Evolutionary conservation across 768 basidiomycete species (phyloP).

Genomic region (Trametes gibbosa): DNA sequence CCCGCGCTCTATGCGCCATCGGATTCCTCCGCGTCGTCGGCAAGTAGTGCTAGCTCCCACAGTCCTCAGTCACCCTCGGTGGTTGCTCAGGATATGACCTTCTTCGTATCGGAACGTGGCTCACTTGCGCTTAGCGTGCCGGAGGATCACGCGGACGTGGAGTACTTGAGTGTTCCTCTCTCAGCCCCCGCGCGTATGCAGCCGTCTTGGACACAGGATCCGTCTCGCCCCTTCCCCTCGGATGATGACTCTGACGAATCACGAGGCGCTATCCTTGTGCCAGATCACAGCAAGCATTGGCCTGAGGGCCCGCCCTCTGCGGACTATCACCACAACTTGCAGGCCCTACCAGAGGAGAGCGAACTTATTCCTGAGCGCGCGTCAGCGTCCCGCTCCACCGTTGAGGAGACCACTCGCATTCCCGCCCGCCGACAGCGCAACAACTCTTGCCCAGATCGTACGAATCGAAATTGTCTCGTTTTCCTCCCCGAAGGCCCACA

Average conservation of each 20-base stretch:
- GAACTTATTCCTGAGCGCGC: slow-evolving; percentile 33
- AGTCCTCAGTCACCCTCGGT: slow-evolving; percentile 10
- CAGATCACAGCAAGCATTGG: slow-evolving; percentile 13
- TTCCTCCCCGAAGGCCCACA: slow-evolving; percentile 16
- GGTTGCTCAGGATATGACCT: slow-evolving; percentile 20
- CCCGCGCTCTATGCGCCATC: slow-evolving; percentile 9
- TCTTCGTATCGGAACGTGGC: slow-evolving; percentile 24
- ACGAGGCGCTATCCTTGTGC: neutral
- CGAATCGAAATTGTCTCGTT: slow-evolving; percentile 28
- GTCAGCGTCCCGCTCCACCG: neutral
- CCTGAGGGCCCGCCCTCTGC: slow-evolving; percentile 7
- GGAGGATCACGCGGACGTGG: slow-evolving; percentile 8
- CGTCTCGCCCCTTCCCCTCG: slow-evolving; percentile 1
- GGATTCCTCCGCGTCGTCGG: slow-evolving; percentile 14
- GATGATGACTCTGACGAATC: neutral
- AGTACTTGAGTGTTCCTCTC: slow-evolving; percentile 3
- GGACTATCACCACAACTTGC: slow-evolving; percentile 30
- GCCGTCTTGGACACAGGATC: slow-evolving; percentile 4
- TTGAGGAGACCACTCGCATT: slow-evolving; percentile 9
- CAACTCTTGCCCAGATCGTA: slow-evolving; percentile 24
- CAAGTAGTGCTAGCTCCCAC: slow-evolving; percentile 6
- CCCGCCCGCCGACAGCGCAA: slow-evolving; percentile 25
- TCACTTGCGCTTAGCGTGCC: slow-evolving; percentile 18
- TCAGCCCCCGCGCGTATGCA: slow-evolving; percentile 15
- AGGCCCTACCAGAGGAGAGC: slow-evolving; percentile 51